A percentile compares a stretch with the other conserved stretches of the same genome.
Evolutionary conservation across 116 monocot genomes (phyloP).

Genomic region (Posidonia oceanica): DNA sequence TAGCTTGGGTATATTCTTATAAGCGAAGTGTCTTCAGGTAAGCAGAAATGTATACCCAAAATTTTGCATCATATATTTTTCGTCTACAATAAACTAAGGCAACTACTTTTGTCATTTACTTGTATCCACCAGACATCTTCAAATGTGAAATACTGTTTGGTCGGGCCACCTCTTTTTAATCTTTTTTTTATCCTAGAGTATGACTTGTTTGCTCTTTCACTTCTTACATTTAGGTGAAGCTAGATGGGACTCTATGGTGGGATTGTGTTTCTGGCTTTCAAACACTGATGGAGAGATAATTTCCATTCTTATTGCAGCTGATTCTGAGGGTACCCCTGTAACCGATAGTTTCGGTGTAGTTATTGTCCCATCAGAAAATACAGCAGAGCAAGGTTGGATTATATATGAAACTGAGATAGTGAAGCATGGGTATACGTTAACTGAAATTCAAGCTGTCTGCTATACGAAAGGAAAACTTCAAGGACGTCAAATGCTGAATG

Average conservation of each 20-base stretch:
- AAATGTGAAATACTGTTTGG: too few species aligned
- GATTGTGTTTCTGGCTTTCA: constrained; percentile 2
- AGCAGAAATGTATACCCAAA: too few species aligned
- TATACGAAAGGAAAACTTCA: constrained; percentile 4
- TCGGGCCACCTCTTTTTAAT: too few species aligned
- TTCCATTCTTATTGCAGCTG: constrained; percentile 4
- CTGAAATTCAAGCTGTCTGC: constrained; percentile 6
- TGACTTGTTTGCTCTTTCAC: not conserved
- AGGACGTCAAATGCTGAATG: not conserved
- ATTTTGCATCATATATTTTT: too few species aligned
- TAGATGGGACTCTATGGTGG: constrained; percentile 5
- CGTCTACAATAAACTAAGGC: too few species aligned
- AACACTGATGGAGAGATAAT: not conserved
- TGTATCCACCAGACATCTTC: too few species aligned
- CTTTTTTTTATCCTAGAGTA: not conserved
- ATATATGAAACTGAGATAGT: not conserved
- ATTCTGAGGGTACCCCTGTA: not conserved
- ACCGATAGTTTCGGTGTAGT: not conserved
- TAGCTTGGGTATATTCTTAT: too few species aligned
- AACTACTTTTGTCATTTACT: too few species aligned
- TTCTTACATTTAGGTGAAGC: not conserved
- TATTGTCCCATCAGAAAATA: not conserved
- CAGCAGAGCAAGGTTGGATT: not conserved
- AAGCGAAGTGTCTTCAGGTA: too few species aligned
- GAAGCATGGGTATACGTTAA: constrained; percentile 5